A percentile compares a stretch with the other conserved stretches of the same genome.
Evolutionary conservation across 1,284 basidiomycete genomes (phyloP).

Genomic region (Boletus hoseneyae): DNA sequence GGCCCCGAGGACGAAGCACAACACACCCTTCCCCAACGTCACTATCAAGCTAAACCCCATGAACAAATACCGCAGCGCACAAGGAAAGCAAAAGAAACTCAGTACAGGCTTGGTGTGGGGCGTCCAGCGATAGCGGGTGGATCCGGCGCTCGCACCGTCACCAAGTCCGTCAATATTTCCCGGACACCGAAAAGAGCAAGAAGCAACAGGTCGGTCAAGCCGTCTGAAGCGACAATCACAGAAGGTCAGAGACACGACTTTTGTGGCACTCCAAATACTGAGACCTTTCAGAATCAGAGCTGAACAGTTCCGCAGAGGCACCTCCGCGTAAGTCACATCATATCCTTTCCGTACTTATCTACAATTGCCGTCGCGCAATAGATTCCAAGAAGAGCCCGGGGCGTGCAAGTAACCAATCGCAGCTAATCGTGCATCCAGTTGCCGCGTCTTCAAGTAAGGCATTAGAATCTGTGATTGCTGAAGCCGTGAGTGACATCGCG

Average conservation of each 20-base stretch:
- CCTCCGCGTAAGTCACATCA: constrained; percentile 16
- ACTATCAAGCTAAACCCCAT: constrained; percentile 21
- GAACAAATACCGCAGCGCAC: constrained; percentile 40
- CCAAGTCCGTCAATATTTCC: constrained; percentile 51
- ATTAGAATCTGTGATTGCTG: constrained; percentile 34
- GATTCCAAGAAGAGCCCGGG: constrained; percentile 10
- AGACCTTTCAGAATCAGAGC: constrained; percentile 34
- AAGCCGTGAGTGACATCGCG: constrained; percentile 37
- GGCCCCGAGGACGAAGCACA: constrained; percentile 50
- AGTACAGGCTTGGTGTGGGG: constrained; percentile 68
- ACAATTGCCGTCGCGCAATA: background rate
- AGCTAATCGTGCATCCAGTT: constrained; percentile 9
- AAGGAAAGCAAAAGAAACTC: constrained; percentile 67
- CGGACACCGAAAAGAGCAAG: constrained; percentile 45
- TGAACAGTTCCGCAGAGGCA: constrained; percentile 19
- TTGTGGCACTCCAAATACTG: constrained; percentile 7
- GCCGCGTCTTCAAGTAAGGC: constrained; percentile 17
- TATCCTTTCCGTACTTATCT: background rate
- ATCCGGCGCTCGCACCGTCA: constrained; percentile 57
- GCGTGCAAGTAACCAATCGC: constrained; percentile 9
- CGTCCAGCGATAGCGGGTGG: constrained; percentile 62
- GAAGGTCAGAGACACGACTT: constrained; percentile 43
- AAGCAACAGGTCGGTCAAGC: constrained; percentile 47
- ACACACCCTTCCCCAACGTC: constrained; percentile 19
- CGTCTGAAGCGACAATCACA: constrained; percentile 52